Conservation (phyloP, 345 rosid genomes). For the Syzygium aromaticum region DNA sequence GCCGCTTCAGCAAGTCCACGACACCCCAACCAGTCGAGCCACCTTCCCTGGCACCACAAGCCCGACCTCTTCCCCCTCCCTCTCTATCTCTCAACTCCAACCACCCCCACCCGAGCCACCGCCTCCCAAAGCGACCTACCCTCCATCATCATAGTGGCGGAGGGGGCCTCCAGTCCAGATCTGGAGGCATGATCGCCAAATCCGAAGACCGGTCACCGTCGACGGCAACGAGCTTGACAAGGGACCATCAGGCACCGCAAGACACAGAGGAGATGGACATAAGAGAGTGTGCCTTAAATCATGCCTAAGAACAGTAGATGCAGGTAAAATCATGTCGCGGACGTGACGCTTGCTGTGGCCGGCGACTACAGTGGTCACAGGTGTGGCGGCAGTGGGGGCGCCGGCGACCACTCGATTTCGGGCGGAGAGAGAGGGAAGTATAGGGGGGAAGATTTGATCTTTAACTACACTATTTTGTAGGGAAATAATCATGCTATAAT, state of each 20-base stretch:
- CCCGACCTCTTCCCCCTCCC: too few relatives aligned
- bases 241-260: not conserved
- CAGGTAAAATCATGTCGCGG: not conserved
- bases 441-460: too few relatives aligned
- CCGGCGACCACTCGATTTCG: too few relatives aligned
- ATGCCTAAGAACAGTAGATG: not conserved
- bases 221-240: not conserved
- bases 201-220: not conserved
- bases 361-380: not conserved
- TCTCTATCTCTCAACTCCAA: too few relatives aligned
- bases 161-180: not conserved
- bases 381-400: too few relatives aligned
- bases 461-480: too few relatives aligned
- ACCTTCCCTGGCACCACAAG: too few relatives aligned
- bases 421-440: too few relatives aligned
- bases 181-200: not conserved
- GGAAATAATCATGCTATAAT: too few relatives aligned
- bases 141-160: not conserved
- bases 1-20: too few relatives aligned
- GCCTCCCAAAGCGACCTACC: not conserved
- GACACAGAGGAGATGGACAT: not conserved
- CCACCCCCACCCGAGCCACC: too few relatives aligned
- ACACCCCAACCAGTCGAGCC: too few relatives aligned
- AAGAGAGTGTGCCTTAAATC: not conserved
- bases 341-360: not conserved